phyloP scores from a whole-genome alignment of 768 basidiomycete genomes.

The Leccinum truebloodii region DNA sequence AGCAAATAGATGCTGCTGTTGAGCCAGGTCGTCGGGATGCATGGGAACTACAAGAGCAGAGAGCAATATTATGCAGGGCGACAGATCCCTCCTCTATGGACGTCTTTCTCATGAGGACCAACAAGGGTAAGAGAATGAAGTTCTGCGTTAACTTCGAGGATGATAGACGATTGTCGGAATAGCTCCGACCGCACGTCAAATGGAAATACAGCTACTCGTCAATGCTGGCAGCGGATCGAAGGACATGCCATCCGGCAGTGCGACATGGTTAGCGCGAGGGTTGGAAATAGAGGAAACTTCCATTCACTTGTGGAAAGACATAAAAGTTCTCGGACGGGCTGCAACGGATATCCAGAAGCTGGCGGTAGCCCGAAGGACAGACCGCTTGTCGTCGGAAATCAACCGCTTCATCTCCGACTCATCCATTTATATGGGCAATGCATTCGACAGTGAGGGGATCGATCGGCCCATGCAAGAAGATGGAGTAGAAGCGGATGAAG shows the following conservation, averaged over 20 bases:
- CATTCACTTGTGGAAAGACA: background rate
- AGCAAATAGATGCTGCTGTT: background rate
- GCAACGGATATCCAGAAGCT: background rate
- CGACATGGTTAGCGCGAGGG: background rate
- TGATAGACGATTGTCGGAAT: too few species aligned
- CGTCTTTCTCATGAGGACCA: background rate
- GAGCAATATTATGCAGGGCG: background rate
- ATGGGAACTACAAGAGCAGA: background rate
- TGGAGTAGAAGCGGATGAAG: background rate
- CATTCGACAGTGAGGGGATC: background rate
- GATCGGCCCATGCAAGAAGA: background rate
- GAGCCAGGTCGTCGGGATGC: background rate
- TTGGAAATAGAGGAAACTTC: background rate
- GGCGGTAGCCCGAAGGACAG: background rate
- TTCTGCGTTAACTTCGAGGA: background rate
- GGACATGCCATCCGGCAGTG: background rate
- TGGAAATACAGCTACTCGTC: background rate
- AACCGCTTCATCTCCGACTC: background rate
- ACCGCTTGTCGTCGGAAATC: background rate
- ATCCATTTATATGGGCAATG: background rate
- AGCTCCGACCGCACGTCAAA: background rate
- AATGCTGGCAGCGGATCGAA: background rate
- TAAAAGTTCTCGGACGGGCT: background rate
- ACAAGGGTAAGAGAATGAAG: background rate
- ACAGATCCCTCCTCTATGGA: background rate